These are phyloP conservation scores for Coemansia sp. DNA, from an alignment of 371 early-diverging fungal species.

Conservation along the genomic window DNA sequence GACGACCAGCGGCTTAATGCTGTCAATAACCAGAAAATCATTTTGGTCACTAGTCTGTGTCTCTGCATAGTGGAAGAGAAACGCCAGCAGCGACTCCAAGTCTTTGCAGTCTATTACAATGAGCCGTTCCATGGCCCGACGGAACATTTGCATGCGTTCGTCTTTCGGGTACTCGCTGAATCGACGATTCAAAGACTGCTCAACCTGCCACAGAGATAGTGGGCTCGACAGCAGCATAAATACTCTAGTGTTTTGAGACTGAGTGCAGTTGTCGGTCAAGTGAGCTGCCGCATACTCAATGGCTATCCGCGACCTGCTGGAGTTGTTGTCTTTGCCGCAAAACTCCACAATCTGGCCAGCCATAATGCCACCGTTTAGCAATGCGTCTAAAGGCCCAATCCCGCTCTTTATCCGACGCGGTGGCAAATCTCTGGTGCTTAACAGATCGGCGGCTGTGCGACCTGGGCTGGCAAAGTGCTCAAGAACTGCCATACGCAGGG, in stretches of 20 bases:
- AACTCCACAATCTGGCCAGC: constrained; percentile 29
- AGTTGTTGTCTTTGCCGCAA: constrained; percentile 16
- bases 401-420: constrained; percentile 13
- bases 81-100: constrained; percentile 27
- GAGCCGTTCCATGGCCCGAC: constrained; percentile 31
- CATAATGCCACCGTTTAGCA: constrained; percentile 31
- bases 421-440: neutral
- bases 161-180: neutral
- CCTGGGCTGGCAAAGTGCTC: constrained; percentile 35
- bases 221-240: constrained; percentile 31
- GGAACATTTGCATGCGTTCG: constrained; percentile 6
- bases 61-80: constrained; percentile 24
- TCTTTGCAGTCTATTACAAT: constrained; percentile 30
- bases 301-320: constrained; percentile 17
- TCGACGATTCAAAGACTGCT: constrained; percentile 7
- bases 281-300: constrained; percentile 36
- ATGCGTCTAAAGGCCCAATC: constrained; percentile 17
- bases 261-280: constrained; percentile 8
- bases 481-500: constrained; percentile 33
- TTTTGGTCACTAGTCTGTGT: neutral
- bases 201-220: constrained; percentile 28
- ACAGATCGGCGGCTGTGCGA: constrained; percentile 22
- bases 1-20: constrained; percentile 34
- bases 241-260: constrained; percentile 2
- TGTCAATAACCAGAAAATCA: constrained; percentile 36